Conservation (phyloP, 805 yeast genomes). For the Saturnispora hagleri region DNA sequence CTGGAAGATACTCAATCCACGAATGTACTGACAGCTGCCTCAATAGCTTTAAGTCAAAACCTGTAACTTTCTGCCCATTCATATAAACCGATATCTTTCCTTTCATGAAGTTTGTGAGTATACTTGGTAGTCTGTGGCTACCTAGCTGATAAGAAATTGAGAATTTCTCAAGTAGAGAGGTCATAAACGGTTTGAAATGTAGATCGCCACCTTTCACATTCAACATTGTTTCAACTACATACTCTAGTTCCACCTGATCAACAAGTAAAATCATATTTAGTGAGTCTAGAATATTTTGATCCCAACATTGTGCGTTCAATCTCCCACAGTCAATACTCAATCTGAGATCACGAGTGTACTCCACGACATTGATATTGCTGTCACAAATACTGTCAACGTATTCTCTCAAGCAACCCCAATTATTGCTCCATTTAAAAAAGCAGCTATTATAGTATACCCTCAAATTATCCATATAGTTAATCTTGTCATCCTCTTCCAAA, state of each 20-base stretch:
- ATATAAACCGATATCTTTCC: neutral
- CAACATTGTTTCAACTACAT: neutral
- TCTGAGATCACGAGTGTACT: neutral
- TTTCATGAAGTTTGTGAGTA: neutral
- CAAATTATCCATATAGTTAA: neutral
- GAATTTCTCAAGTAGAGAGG: neutral
- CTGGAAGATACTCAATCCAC: slow-evolving; percentile 3
- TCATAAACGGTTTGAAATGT: neutral
- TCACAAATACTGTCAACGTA: neutral
- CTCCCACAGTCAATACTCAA: neutral
- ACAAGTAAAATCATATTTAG: slow-evolving; percentile 2
- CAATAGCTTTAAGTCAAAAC: neutral
- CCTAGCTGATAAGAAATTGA: neutral
- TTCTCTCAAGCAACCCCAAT: neutral
- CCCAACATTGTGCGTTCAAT: neutral
- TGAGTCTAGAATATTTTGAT: neutral
- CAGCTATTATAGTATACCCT: neutral
- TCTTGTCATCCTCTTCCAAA: neutral
- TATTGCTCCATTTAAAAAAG: neutral
- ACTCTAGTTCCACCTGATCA: slow-evolving; percentile 6
- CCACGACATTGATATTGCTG: neutral
- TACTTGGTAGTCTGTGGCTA: slow-evolving; percentile 1
- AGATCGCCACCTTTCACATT: neutral
- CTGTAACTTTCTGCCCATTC: neutral
- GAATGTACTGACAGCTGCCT: neutral